Evolutionary conservation across 139 green algal genomes (phyloP).

Genomic region (Tetratostichococcus sp.): DNA sequence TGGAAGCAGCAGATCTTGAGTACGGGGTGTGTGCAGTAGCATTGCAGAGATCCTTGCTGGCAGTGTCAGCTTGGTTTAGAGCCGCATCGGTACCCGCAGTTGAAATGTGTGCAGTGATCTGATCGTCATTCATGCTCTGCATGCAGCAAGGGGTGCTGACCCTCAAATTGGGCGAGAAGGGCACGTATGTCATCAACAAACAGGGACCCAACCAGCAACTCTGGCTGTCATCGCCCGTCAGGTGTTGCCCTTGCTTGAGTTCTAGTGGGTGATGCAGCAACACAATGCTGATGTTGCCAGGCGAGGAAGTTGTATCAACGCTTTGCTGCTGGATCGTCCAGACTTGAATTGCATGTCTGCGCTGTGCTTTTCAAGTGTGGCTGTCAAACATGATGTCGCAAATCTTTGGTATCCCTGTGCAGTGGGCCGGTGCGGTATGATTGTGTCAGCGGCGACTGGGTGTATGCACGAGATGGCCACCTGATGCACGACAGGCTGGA

Average conservation of each 20-base stretch:
- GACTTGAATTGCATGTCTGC: too few species aligned
- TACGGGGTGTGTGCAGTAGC: conserved; percentile 42
- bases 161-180: conserved; percentile 61
- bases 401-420: not conserved
- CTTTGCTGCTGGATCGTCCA: too few species aligned
- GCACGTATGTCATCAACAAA: conserved; percentile 98
- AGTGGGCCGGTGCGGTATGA: conserved; percentile 63
- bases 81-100: not conserved
- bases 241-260: conserved; percentile 16
- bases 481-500: not conserved
- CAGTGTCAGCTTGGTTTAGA: not conserved
- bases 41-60: not conserved
- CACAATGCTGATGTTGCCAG: too few species aligned
- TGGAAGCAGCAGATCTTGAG: conserved; percentile 61
- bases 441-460: conserved; percentile 6
- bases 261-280: too few species aligned
- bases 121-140: not conserved
- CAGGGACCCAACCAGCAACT: conserved; percentile 95
- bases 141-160: conserved; percentile 82
- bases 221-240: conserved; percentile 93
- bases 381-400: too few species aligned
- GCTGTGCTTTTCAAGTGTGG: too few species aligned
- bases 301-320: too few species aligned
- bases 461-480: not conserved
- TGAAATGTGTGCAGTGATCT: not conserved